phyloP scores from a whole-genome alignment of 768 basidiomycete genomes.

The Boletus sp. region DNA sequence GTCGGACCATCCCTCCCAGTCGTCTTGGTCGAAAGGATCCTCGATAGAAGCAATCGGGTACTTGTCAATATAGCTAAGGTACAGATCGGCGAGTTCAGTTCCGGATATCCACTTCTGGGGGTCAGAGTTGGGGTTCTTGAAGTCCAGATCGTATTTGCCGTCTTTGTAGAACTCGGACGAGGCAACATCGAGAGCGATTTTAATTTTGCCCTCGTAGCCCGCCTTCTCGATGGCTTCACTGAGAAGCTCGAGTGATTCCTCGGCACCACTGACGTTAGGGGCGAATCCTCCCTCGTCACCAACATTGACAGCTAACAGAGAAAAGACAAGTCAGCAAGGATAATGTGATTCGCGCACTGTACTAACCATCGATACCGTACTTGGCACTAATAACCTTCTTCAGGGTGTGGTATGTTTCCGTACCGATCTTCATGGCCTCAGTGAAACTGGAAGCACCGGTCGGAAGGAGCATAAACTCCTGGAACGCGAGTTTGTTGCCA shows the following conservation, averaged over 20 bases:
- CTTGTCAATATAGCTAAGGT: slow-evolving; percentile 80
- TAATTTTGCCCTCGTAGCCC: slow-evolving; percentile 97
- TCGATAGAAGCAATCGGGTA: slow-evolving; percentile 96
- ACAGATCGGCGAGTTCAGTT: slow-evolving; percentile 87
- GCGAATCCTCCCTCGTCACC: slow-evolving; percentile 99
- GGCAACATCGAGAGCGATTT: slow-evolving; percentile 97
- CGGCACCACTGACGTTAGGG: slow-evolving; percentile 95
- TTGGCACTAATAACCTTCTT: slow-evolving; percentile 99
- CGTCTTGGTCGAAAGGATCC: slow-evolving; percentile 99
- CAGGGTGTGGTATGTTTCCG: slow-evolving; percentile 95
- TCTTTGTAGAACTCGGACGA: slow-evolving; percentile 99
- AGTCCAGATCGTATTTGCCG: slow-evolving; percentile 98
- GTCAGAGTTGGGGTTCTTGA: slow-evolving; percentile 99
- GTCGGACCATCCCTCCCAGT: slow-evolving; percentile 97
- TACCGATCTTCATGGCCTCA: slow-evolving; percentile 98
- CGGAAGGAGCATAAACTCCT: slow-evolving; percentile 99
- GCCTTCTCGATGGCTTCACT: slow-evolving; percentile 96
- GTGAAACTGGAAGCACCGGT: slow-evolving; percentile 89
- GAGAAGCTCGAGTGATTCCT: slow-evolving; percentile 95
- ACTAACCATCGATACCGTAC: slow-evolving; percentile 95
- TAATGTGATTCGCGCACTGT: neutral
- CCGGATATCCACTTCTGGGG: slow-evolving; percentile 95
- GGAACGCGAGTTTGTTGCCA: slow-evolving; percentile 99
- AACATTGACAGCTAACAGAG: slow-evolving; percentile 83
- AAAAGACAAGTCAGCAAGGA: slow-evolving; percentile 3